These are phyloP conservation scores for Aschersonia sp. DNA, from an alignment of 2,329 filamentous ascomycete species.

Conservation along the genomic window DNA sequence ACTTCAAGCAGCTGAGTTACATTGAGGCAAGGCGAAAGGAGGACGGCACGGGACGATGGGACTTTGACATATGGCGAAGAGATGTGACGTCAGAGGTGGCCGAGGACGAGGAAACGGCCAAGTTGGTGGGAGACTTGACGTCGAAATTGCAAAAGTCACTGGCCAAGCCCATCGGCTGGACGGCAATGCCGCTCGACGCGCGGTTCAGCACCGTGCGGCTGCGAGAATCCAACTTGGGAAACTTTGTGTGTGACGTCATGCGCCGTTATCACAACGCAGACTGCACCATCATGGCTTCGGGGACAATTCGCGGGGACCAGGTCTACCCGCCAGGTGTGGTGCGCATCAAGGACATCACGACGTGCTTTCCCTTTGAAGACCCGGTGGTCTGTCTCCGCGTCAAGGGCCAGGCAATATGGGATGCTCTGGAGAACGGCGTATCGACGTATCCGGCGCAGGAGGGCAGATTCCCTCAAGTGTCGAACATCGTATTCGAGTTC, in stretches of 20 bases:
- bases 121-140: slow-evolving; percentile 54
- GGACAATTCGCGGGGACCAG: slow-evolving; percentile 78
- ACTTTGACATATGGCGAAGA: slow-evolving; percentile 61
- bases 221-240: slow-evolving; percentile 71
- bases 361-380: slow-evolving; percentile 87
- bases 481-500: slow-evolving; percentile 63
- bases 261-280: slow-evolving; percentile 67
- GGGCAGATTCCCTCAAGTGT: slow-evolving; percentile 73
- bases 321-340: slow-evolving; percentile 73
- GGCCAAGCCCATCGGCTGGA: slow-evolving; percentile 73
- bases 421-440: slow-evolving; percentile 75
- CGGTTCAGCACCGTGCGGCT: slow-evolving; percentile 71
- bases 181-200: slow-evolving; percentile 66
- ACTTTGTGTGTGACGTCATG: slow-evolving; percentile 89
- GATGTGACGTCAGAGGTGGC: slow-evolving; percentile 58
- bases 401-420: slow-evolving; percentile 55
- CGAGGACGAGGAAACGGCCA: slow-evolving; percentile 43
- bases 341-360: slow-evolving; percentile 66
- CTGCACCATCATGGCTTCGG: slow-evolving; percentile 70
- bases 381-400: slow-evolving; percentile 66
- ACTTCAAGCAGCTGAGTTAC: slow-evolving; percentile 88
- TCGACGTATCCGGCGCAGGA: slow-evolving; percentile 71
- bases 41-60: slow-evolving; percentile 41
- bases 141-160: slow-evolving; percentile 61
- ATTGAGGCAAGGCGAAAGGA: slow-evolving; percentile 55